Evolutionary conservation across 257 asterid genomes (phyloP), one percentile per base, ranked within the genome.

Genomic region (Plectranthus barbatus): DNA sequence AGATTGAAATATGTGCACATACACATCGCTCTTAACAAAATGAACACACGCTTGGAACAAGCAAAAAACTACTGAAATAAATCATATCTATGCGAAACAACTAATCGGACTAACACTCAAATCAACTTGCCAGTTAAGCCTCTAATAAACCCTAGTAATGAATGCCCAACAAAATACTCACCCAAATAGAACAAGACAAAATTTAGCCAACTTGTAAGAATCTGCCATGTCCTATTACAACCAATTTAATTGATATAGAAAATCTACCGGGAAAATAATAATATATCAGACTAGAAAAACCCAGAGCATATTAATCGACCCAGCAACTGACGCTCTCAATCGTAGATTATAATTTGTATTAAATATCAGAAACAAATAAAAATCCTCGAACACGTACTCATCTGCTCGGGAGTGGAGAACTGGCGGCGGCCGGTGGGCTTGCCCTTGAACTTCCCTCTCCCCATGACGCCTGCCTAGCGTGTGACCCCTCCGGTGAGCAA

Each of bases 391-490:
- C 65, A 61, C 83, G 10, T 69, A 80, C 86, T 7, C 81, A 80
- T 77, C 86, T 80, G 75, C 55, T 80, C 86, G 9, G 80, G 83
- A 44, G 83, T 80, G 62, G 86, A 80, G 71, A 80, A 80, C 64
- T 80, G 79, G 74, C 86, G 86, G 78, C 83, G 86, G 71, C 86
- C 86, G 52, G 83, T 80, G 61, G 86, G 86, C 77, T 80, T 80
- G 44, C 86, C 86, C 81, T 80, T 80, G 74, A 80, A 80, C 68
- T 80, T 80, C 59, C 86, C 86, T 66, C 86, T 68, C 40, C 86
- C 86, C 86, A 80, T 80, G 8, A 53, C 60, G 41, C 57, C 19
- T 56, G 10, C 52, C 24, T 3, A 7, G 63, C 14, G 15, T 7
- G 37, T 5, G 13, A 37, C 17, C 23, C 40, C 44, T 49, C 56